Base-by-base conservation (phyloP, 768 basidiomycete species). In the Pisolithus sp. region DNA sequence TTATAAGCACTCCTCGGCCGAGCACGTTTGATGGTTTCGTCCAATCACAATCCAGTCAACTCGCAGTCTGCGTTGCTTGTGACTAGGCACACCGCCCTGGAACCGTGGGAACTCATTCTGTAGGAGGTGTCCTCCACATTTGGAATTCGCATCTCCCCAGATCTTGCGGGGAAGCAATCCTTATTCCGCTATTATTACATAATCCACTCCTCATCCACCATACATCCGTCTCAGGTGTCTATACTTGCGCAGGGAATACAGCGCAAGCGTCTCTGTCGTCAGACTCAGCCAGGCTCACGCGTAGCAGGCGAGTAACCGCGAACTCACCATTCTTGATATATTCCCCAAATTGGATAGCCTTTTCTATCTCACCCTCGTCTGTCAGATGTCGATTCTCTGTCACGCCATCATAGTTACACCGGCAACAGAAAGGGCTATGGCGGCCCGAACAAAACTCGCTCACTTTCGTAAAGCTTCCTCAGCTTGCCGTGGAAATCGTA, bases 231-330 rank as follows among this genome's bases (percentile, higher is more conserved):
- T 86, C 55, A 93, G 69, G 63, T 90, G 79, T 43, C 90, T 80
- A 59, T 92, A 93, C 68, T 93, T 93, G 57, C 85, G 78, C 41
- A 93, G 68, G 1, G 86, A 83, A 60, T 93, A 92, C 20, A 93
- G 67, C 0, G 89, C 89, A 41, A 92, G 73, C 0, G 89, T 91
- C 71, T 92, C 89, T 90, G 18, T 12, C 30, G 21, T n/a, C 17
- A 36, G 4, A 17, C n/a, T 46, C 46, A 47, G 28, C 31, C 13
- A 8, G 4, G 9, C n/a, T 4, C 10, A 36, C 5, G 20, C 4
- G 12, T 34, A 18, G 23, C 30, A 18, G 28, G 30, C 31, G 36
- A 28, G 15, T 17, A 21, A 36, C 4, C 31, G 20, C 8, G 9
- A 2, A 61, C 78, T 55, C 59, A 86, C 90, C 90, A 61, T 88